Evolutionary conservation across 2,329 filamentous ascomycete species (phyloP), one percentile per base, ranked within the genome.

Genomic region (Trichoderma sp.): DNA sequence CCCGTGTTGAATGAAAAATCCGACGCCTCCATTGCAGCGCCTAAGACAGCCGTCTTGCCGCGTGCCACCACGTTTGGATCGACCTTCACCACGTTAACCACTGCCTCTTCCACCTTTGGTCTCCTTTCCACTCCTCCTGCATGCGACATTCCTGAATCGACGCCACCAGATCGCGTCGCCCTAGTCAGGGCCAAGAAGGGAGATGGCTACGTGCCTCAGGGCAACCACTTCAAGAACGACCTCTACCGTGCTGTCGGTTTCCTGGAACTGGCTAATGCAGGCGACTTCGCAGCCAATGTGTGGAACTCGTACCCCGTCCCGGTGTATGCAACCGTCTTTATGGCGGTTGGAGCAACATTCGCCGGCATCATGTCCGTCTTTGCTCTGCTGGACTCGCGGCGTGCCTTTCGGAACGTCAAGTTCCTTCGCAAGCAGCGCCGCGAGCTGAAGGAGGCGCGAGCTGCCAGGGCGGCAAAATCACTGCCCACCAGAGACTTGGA

Each of bases 281-380:
- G 82, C 2, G 86, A 88, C 72, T 88, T 88, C 67, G 84, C 86
- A 0, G 86, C 86, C 68, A 88, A 88, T 67, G 81, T 88, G 1
- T 88, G 84, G 84, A 88, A 88, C 71, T 71, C 82, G 1, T 77
- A 81, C 0, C 86, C 85, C 0, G 80, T 86, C 0, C 86, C 86
- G 0, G 71, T 74, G 1, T 83, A 83, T 61, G 86, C 84, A 10
- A 75, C 82, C 0, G 80, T 82, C 0, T 76, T 87, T 5, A 87
- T 88, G 86, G 85, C 78, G 0, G 76, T 87, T 3, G 86, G 86
- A 1, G 86, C 83, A 0, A 80, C 81, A 0, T 71, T 83, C 2
- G 85, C 86, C 0, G 76, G 85, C 0, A 68, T 80, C 3, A 78
- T 86, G 56, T 80, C 81, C 0, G 69, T 81, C n/a, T 82, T 85